A percentile compares a stretch with the other conserved stretches of the same genome.
Evolutionary conservation across 1,139 yeast species (phyloP).

Genomic region (Candida labiduridarum): DNA sequence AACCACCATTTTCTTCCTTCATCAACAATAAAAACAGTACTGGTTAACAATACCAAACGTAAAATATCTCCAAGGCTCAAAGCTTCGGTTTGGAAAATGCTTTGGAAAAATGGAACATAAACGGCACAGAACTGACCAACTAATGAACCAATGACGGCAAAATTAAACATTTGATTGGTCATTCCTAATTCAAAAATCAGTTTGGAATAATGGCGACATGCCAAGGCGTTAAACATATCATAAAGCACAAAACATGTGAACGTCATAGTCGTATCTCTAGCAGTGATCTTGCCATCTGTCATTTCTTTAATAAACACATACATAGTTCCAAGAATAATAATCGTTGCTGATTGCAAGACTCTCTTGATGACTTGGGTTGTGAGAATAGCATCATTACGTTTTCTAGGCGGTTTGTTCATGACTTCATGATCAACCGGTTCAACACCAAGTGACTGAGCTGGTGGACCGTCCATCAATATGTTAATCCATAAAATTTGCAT

Average conservation of each 20-base stretch:
- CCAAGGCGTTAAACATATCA: conserved; percentile 93
- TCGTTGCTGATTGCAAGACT: conserved; percentile 70
- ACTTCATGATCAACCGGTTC: conserved; percentile 96
- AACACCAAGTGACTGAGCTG: conserved; percentile 96
- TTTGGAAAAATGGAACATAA: conserved; percentile 88
- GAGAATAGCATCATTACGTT: conserved; percentile 78
- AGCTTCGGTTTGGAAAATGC: conserved; percentile 92
- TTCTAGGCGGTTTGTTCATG: conserved; percentile 92
- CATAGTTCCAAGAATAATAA: conserved; percentile 78
- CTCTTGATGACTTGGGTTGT: conserved; percentile 69
- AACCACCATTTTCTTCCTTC: conserved; percentile 62
- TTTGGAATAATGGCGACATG: conserved; percentile 86
- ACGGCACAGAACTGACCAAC: conserved; percentile 93
- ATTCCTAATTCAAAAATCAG: conserved; percentile 81
- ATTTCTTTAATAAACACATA: conserved; percentile 83
- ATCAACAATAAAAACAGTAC: conserved; percentile 83
- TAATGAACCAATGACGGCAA: conserved; percentile 88
- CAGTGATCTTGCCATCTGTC: conserved; percentile 78
- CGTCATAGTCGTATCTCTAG: conserved; percentile 98
- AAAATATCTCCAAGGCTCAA: conserved; percentile 67
- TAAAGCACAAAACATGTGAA: conserved; percentile 93
- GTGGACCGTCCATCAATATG: conserved; percentile 98
- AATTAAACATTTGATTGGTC: conserved; percentile 82
- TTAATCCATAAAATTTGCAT: conserved; percentile 99
- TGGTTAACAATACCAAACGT: conserved; percentile 63